phyloP scores from a whole-genome alignment of 1,284 basidiomycete genomes.

The Calocybe gambosa region DNA sequence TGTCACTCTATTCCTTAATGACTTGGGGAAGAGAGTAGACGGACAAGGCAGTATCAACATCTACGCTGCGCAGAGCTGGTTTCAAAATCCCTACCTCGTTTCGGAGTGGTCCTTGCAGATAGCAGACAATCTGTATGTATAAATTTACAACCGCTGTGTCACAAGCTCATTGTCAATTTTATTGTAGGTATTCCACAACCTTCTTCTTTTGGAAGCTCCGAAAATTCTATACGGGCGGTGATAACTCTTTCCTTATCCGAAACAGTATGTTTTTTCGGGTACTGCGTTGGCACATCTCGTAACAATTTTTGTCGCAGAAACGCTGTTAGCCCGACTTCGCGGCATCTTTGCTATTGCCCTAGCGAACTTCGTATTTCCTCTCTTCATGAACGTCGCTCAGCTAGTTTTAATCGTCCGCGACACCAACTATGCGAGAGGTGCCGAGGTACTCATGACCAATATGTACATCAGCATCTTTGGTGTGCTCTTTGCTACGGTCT shows the following conservation, averaged over 20 bases:
- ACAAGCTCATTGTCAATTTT: not conserved
- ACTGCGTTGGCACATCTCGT: too few species aligned
- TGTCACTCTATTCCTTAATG: slow-evolving; percentile 4
- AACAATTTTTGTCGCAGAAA: too few species aligned
- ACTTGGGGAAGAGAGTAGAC: not conserved
- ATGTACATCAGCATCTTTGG: slow-evolving; percentile 30
- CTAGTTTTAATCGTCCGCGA: slow-evolving; percentile 23
- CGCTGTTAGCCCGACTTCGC: slow-evolving; percentile 1
- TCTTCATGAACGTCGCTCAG: slow-evolving; percentile 23
- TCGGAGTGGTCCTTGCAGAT: slow-evolving; percentile 24
- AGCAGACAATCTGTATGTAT: slow-evolving; percentile 25
- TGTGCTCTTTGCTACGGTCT: slow-evolving; percentile 32
- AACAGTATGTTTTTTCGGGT: not conserved
- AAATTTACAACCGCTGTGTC: not conserved
- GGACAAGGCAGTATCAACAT: slow-evolving; percentile 12
- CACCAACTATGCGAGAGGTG: slow-evolving; percentile 11
- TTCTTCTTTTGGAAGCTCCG: slow-evolving; percentile 20
- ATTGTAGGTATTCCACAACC: slow-evolving; percentile 18
- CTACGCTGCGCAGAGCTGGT: slow-evolving; percentile 15
- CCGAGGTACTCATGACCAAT: slow-evolving; percentile 13
- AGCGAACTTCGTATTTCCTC: slow-evolving; percentile 26
- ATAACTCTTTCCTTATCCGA: slow-evolving; percentile 1
- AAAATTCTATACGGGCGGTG: not conserved
- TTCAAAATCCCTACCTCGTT: slow-evolving; percentile 13
- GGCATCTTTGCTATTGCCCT: slow-evolving; percentile 23